phyloP scores from a whole-genome alignment of 331 rosid species.

The Rosa hybrid region DNA sequence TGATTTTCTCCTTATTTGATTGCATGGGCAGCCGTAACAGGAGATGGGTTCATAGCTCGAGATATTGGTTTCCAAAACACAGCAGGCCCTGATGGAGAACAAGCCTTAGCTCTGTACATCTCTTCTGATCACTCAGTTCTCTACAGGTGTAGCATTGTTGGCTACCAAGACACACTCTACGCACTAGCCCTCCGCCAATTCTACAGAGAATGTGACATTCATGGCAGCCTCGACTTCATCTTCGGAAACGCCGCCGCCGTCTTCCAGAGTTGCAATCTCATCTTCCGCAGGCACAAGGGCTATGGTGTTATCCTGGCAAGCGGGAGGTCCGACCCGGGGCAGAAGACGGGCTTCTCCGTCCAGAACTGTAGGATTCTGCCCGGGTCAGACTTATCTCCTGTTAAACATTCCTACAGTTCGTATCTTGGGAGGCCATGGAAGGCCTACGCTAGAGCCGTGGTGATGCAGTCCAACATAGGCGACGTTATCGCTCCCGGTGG shows the following conservation, averaged over 20 bases:
- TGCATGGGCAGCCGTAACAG: slow-evolving; percentile 41
- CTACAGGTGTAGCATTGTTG: slow-evolving; percentile 48
- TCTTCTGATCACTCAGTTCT: slow-evolving; percentile 53
- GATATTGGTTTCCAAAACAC: slow-evolving; percentile 60
- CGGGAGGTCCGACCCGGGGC: slow-evolving; percentile 49
- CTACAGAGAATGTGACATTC: slow-evolving; percentile 58
- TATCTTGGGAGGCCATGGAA: slow-evolving; percentile 61
- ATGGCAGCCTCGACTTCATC: slow-evolving; percentile 64
- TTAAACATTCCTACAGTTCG: slow-evolving; percentile 28
- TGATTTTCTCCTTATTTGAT: background rate
- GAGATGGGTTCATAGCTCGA: slow-evolving; percentile 52
- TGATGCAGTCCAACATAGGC: slow-evolving; percentile 42
- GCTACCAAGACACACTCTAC: slow-evolving; percentile 63
- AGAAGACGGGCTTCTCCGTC: slow-evolving; percentile 50
- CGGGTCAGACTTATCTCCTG: slow-evolving; percentile 26
- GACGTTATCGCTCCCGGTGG: slow-evolving; percentile 30
- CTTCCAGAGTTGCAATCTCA: slow-evolving; percentile 49
- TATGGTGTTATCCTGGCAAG: slow-evolving; percentile 40
- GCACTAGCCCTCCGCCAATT: slow-evolving; percentile 59
- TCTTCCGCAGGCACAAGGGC: slow-evolving; percentile 31
- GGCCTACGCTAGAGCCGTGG: slow-evolving; percentile 44
- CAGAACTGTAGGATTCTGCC: slow-evolving; percentile 39
- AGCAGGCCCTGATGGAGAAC: slow-evolving; percentile 50
- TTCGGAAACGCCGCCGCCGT: slow-evolving; percentile 63
- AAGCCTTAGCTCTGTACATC: slow-evolving; percentile 53